A percentile compares a stretch with the other conserved stretches of the same genome.
Evolutionary conservation across 2,329 filamentous ascomycete species (phyloP).

Genomic region (Stemphylium lycopersici): DNA sequence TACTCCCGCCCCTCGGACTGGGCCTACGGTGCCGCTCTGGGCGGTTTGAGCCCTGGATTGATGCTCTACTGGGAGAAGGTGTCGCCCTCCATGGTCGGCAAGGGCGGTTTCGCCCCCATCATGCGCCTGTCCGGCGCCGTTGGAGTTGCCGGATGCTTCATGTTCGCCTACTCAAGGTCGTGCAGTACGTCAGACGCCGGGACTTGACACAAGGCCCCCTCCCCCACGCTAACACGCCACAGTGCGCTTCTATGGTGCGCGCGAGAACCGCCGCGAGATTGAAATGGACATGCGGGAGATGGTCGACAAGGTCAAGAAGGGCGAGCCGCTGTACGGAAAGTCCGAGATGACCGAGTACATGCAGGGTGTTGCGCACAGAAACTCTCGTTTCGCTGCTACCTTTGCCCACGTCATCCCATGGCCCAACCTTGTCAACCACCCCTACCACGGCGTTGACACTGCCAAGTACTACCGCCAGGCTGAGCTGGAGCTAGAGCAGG

Average conservation of each 20-base stretch:
- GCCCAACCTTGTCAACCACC: slow-evolving; percentile 98
- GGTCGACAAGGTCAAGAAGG: slow-evolving; percentile 93
- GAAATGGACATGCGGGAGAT: slow-evolving; percentile 98
- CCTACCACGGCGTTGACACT: slow-evolving; percentile 87
- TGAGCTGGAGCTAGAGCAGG: slow-evolving; percentile 88
- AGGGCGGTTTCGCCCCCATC: slow-evolving; percentile 78
- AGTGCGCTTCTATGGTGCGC: slow-evolving; percentile 96
- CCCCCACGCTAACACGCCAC: slow-evolving; percentile 14
- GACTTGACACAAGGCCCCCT: not conserved
- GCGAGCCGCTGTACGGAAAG: slow-evolving; percentile 86
- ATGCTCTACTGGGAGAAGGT: slow-evolving; percentile 83
- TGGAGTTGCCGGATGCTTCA: slow-evolving; percentile 77
- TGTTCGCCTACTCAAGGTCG: slow-evolving; percentile 85
- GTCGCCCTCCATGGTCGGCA: slow-evolving; percentile 82
- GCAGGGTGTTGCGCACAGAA: slow-evolving; percentile 89
- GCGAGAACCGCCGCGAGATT: slow-evolving; percentile 88
- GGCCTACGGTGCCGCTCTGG: slow-evolving; percentile 69
- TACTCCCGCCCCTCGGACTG: slow-evolving; percentile 92
- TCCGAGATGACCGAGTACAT: slow-evolving; percentile 81
- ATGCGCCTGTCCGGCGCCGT: slow-evolving; percentile 80
- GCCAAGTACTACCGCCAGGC: slow-evolving; percentile 98
- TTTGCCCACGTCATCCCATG: slow-evolving; percentile 87
- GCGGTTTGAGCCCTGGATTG: slow-evolving; percentile 73
- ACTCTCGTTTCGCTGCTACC: slow-evolving; percentile 87
- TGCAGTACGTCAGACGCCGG: slow-evolving; percentile 66